Conservation (phyloP, 805 yeast species). For the Kuraishia floccosa region DNA sequence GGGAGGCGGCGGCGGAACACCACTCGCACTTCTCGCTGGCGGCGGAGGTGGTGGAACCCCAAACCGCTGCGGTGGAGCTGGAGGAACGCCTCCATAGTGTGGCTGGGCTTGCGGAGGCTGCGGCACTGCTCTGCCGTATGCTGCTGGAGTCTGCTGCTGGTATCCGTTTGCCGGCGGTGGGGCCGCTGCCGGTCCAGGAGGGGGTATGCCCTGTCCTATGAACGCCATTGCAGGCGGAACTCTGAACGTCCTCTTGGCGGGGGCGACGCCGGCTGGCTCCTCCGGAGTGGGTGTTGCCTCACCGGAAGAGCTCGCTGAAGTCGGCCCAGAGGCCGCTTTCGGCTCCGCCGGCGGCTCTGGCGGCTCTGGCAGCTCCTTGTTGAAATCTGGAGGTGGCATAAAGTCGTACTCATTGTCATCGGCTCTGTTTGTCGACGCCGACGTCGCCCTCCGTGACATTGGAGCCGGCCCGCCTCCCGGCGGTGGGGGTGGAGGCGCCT, state of each 20-base stretch:
- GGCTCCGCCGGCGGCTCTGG: no score
- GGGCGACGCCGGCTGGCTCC: no score
- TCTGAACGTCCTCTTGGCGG: constrained; percentile 18
- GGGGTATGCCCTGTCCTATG: constrained; percentile 8
- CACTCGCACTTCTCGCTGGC: constrained; percentile 1
- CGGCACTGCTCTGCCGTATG: no score
- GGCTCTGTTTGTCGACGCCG: no score
- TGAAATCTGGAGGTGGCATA: constrained; percentile 10
- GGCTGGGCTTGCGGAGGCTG: constrained; percentile 3
- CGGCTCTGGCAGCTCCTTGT: no score
- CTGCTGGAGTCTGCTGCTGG: no score
- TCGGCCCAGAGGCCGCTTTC: no score
- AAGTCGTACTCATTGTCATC: constrained; percentile 12
- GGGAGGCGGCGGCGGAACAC: constrained; percentile 9
- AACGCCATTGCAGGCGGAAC: constrained; percentile 21
- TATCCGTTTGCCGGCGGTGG: no score
- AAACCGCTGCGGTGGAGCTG: constrained; percentile 13
- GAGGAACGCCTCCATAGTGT: constrained; percentile 10
- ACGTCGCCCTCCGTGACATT: constrained; percentile 9
- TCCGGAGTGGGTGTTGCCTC: no score
- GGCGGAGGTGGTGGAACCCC: constrained; percentile 11
- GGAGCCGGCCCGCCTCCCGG: constrained; percentile 19
- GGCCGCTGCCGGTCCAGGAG: constrained; percentile 13
- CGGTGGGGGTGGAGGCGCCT: constrained; percentile 26
- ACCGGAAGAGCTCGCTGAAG: no score